phyloP scores from a whole-genome alignment of 768 basidiomycete genomes.

The Termitomyces sp. region DNA sequence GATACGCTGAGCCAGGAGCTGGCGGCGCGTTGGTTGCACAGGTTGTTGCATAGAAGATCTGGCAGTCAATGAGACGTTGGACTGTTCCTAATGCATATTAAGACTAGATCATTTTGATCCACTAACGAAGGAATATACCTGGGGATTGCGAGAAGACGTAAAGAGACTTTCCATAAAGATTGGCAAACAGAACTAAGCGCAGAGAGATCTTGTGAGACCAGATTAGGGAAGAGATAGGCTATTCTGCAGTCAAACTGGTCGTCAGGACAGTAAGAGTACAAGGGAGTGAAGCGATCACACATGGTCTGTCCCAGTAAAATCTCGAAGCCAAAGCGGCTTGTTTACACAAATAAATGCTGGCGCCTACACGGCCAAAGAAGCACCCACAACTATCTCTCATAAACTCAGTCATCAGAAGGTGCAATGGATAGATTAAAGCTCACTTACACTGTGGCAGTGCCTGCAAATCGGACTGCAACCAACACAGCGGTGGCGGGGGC shows the following conservation, averaged over 20 bases:
- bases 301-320: slow-evolving; percentile 13
- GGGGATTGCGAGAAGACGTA: background rate
- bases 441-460: background rate
- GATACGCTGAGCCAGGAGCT: slow-evolving; percentile 2
- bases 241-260: background rate
- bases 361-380: slow-evolving; percentile 36
- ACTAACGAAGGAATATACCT: background rate
- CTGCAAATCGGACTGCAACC: background rate
- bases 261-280: slow-evolving; percentile 11
- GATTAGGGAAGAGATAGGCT: background rate
- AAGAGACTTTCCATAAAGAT: background rate
- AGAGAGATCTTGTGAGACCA: background rate
- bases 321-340: slow-evolving; percentile 25
- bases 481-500: background rate
- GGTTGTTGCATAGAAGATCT: background rate
- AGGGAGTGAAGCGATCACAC: slow-evolving; percentile 17
- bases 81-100: background rate
- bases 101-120: background rate
- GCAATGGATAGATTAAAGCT: background rate
- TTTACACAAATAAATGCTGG: slow-evolving; percentile 31
- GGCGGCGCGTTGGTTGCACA: background rate
- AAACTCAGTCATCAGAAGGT: background rate
- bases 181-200: background rate
- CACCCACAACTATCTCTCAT: slow-evolving; percentile 23
- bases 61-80: background rate